Evolutionary conservation across 352 stramenopile species (phyloP).

Genomic region (Phytophthora tubulina): DNA sequence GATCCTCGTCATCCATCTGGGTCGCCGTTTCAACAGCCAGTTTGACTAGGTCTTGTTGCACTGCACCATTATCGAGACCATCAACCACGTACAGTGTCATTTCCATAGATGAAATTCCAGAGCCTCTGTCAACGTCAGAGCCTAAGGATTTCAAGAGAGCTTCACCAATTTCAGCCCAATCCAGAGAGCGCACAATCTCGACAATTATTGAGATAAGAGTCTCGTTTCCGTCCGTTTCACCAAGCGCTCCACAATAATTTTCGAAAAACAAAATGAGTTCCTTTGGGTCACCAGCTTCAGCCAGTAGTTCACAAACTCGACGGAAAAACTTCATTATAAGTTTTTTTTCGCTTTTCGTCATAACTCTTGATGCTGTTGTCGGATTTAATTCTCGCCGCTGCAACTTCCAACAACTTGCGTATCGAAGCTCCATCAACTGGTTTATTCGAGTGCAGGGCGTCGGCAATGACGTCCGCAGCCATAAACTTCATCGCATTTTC

Average conservation of each 20-base stretch:
- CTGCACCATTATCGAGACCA: conserved; percentile 8
- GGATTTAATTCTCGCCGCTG: neutral
- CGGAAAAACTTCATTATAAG: conserved; percentile 16
- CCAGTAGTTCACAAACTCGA: conserved; percentile 6
- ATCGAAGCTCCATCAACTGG: neutral
- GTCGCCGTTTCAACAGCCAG: neutral
- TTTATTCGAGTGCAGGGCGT: neutral
- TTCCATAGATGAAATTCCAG: neutral
- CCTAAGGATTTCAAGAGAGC: neutral
- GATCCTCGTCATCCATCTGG: neutral
- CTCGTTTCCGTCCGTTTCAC: conserved; percentile 12
- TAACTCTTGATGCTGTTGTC: neutral
- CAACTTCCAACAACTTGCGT: conserved; percentile 7
- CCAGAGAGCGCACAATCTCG: conserved; percentile 13
- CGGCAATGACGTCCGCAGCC: neutral
- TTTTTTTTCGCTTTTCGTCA: neutral
- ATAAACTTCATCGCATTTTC: conserved; percentile 22
- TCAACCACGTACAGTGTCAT: conserved; percentile 14
- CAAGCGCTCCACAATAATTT: neutral
- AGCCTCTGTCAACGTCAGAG: neutral
- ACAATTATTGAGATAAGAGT: conserved; percentile 7
- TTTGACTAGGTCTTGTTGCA: conserved; percentile 1
- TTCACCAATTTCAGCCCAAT: conserved; percentile 26
- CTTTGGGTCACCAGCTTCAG: conserved; percentile 7
- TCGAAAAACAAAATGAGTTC: conserved; percentile 27